phyloP scores from a whole-genome alignment of 441 rosid species.

The Syzygium malaccense region DNA sequence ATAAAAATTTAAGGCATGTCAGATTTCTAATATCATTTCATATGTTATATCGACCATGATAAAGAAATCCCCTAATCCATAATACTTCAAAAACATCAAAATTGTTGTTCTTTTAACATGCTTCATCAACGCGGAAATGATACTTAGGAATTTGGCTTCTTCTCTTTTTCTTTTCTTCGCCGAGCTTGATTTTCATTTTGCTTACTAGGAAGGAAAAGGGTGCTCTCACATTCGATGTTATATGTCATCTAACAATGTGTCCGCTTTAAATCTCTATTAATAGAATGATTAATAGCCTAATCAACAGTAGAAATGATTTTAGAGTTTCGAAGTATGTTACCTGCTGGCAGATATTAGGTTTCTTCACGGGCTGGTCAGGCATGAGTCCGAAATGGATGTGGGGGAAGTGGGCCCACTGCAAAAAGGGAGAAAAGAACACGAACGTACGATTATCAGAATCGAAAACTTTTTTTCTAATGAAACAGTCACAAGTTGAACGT shows the following conservation, averaged over 20 bases:
- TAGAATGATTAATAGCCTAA: not conserved
- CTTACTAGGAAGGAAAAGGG: not conserved
- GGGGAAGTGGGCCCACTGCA: constrained; percentile 99
- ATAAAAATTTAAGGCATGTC: not conserved
- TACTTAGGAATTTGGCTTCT: not conserved
- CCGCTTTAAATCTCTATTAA: not conserved
- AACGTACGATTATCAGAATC: not conserved
- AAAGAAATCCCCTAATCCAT: not conserved
- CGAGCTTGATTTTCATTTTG: not conserved
- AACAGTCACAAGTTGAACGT: not conserved
- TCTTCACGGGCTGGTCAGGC: constrained; percentile 99
- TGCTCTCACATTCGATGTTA: not conserved
- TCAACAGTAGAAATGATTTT: not conserved
- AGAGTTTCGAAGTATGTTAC: constrained; percentile 16
- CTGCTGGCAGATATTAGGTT: constrained; percentile 68
- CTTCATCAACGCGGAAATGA: not conserved
- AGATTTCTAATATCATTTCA: not conserved
- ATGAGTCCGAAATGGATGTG: constrained; percentile 96
- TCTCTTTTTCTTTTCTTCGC: not conserved
- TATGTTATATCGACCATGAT: not conserved
- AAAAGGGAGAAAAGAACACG: not conserved
- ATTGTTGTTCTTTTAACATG: too few species aligned
- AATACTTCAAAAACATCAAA: not conserved
- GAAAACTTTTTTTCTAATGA: not conserved
- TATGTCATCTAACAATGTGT: not conserved